Evolutionary conservation across 2,329 filamentous ascomycete genomes (phyloP).

Genomic region (Paecilomyces niveus): DNA sequence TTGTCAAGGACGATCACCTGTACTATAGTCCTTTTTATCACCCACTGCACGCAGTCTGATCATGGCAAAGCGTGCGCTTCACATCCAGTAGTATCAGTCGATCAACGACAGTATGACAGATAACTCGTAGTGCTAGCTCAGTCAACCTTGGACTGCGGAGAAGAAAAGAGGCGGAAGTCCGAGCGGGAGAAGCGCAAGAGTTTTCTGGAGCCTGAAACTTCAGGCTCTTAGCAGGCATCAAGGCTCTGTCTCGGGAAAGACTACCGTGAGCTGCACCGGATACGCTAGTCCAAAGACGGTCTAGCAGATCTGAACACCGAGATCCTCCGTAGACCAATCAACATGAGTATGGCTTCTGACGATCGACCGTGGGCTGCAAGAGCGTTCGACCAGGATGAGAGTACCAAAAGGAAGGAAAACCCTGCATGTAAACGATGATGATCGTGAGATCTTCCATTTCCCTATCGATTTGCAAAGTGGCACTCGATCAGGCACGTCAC

Average conservation of each 20-base stretch:
- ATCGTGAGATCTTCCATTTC: not conserved
- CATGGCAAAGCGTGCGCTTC: not conserved
- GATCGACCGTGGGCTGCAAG: not conserved
- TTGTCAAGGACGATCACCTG: not conserved
- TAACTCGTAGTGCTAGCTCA: not conserved
- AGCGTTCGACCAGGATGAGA: not conserved
- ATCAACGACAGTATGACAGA: not conserved
- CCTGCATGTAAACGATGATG: not conserved
- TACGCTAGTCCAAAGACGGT: conserved; percentile 9
- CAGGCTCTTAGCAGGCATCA: not conserved
- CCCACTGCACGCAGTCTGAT: not conserved
- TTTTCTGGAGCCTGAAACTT: not conserved
- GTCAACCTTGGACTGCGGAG: not conserved
- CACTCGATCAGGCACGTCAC: not conserved
- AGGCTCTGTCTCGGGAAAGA: not conserved
- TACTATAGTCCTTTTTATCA: not conserved
- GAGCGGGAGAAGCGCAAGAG: not conserved
- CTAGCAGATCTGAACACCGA: conserved; percentile 12
- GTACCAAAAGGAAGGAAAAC: not conserved
- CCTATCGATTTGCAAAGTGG: not conserved
- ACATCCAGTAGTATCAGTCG: not conserved
- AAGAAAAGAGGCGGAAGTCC: not conserved
- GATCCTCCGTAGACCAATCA: conserved; percentile 16
- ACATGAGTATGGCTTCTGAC: not conserved
- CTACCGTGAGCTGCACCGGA: conserved; percentile 4